Evolutionary conservation across 2,329 filamentous ascomycete species (phyloP).

Genomic region (Onygena corvina): DNA sequence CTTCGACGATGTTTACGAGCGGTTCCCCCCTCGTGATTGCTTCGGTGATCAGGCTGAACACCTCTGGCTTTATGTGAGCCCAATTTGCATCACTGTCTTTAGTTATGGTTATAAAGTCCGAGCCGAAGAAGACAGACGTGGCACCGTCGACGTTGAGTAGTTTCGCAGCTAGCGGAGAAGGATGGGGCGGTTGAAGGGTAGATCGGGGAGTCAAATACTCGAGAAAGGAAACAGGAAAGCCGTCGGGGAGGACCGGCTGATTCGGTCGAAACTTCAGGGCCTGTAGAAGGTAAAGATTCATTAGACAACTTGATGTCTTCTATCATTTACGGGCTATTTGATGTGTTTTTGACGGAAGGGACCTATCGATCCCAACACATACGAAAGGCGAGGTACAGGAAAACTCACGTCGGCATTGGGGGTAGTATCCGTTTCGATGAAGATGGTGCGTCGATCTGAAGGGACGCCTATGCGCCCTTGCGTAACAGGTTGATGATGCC

Average conservation of each 20-base stretch:
- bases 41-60: conserved; percentile 91
- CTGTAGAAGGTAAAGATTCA: conserved; percentile 19
- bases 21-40: conserved; percentile 70
- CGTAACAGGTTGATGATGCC: conserved; percentile 30
- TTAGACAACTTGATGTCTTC: conserved; percentile 6
- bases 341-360: background rate
- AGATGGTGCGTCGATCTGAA: conserved; percentile 60
- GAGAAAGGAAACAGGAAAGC: conserved; percentile 62
- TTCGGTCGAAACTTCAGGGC: conserved; percentile 93
- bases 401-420: conserved; percentile 70
- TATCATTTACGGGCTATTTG: background rate
- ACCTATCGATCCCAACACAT: background rate
- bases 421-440: conserved; percentile 93
- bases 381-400: background rate
- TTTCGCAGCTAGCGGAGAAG: conserved; percentile 79
- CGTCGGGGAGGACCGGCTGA: conserved; percentile 66
- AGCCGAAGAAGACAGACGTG: conserved; percentile 86
- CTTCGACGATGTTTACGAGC: conserved; percentile 61
- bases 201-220: conserved; percentile 85
- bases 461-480: conserved; percentile 28
- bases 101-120: conserved; percentile 93
- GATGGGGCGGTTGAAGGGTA: conserved; percentile 76
- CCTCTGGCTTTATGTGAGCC: conserved; percentile 88
- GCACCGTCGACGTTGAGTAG: conserved; percentile 90
- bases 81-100: conserved; percentile 81